These are phyloP conservation scores for Dryas octopetala DNA, from an alignment of 306 rosid genomes.

Conservation along the genomic window DNA sequence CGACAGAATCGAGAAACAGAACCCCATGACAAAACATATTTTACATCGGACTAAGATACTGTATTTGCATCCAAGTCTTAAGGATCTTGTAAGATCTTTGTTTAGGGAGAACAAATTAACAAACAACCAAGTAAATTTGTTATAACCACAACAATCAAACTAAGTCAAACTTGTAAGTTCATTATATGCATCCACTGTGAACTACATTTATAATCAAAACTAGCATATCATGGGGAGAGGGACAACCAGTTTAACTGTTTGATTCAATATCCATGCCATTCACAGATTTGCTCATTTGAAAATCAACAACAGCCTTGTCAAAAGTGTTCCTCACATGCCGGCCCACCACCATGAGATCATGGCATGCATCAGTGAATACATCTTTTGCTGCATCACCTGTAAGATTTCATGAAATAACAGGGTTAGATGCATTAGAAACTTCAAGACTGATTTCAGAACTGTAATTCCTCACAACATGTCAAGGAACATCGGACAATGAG, in stretches of 20 bases:
- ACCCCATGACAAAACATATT: too few relatives aligned
- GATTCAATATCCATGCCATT: slow-evolving; percentile 34
- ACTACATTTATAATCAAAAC: background rate
- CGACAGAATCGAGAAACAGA: too few relatives aligned
- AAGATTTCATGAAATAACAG: slow-evolving; percentile 12
- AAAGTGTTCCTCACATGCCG: slow-evolving; percentile 69
- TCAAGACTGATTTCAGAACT: background rate
- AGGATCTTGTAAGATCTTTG: too few relatives aligned
- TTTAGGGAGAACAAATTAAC: background rate
- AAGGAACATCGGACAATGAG: background rate
- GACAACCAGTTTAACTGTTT: background rate
- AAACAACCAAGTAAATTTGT: background rate
- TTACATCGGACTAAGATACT: too few relatives aligned
- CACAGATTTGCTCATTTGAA: slow-evolving; percentile 34
- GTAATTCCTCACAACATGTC: background rate
- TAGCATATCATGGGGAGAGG: background rate
- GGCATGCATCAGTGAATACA: slow-evolving; percentile 68
- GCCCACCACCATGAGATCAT: slow-evolving; percentile 70
- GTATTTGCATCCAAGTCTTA: too few relatives aligned
- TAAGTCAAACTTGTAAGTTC: background rate
- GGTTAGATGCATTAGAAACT: background rate
- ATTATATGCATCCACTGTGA: background rate
- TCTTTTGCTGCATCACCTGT: slow-evolving; percentile 73
- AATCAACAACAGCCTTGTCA: slow-evolving; percentile 61
- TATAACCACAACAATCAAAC: background rate